Percentiles rank a stretch among this genome's conserved stretches.
Conservation (phyloP, 83 land plant genomes). For the Larix sibirica region DNA sequence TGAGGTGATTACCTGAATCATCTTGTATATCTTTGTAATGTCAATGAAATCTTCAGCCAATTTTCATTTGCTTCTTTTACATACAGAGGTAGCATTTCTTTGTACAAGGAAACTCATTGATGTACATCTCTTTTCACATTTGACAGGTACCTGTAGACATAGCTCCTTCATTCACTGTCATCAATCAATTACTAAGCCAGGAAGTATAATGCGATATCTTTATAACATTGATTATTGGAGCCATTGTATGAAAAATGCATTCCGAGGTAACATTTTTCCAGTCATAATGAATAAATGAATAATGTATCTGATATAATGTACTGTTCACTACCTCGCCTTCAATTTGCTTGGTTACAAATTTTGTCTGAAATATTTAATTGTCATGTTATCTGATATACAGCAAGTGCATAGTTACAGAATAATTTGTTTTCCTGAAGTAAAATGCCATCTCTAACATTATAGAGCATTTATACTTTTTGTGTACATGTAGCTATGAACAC, state of each 20-base stretch:
- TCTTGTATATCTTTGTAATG: neutral
- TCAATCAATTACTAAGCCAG: constrained; percentile 8
- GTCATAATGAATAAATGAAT: neutral
- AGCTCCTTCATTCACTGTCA: neutral
- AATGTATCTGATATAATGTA: neutral
- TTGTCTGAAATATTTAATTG: neutral
- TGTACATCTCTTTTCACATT: neutral
- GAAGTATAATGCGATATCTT: neutral
- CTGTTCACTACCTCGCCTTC: neutral
- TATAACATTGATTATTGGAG: neutral
- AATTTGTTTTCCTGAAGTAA: too few relatives aligned
- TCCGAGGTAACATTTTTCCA: neutral
- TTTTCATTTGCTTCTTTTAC: neutral
- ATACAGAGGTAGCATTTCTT: neutral
- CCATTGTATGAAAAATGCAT: neutral
- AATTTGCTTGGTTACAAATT: neutral
- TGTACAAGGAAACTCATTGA: neutral
- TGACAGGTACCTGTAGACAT: constrained; percentile 13
- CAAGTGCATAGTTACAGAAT: neutral
- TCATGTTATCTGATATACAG: neutral
- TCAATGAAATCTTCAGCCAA: neutral
- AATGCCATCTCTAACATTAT: neutral
- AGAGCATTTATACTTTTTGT: neutral
- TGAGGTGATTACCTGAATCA: neutral
- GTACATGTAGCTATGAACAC: neutral